phyloP scores from a whole-genome alignment of 2,329 filamentous ascomycete species.

The Hypoxylon rubiginosum region DNA sequence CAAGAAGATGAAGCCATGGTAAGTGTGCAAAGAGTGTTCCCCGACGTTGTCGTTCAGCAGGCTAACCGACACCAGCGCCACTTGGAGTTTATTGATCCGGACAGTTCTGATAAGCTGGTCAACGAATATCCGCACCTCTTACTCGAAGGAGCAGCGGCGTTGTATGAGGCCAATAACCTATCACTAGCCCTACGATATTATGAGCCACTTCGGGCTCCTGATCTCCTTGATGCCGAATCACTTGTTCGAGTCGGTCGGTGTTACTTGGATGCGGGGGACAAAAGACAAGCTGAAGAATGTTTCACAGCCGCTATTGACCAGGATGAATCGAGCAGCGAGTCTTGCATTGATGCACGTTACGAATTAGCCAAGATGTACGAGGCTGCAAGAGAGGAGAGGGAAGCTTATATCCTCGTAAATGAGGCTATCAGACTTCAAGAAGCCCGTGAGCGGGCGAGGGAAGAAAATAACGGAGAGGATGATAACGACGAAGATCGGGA shows the following conservation, averaged over 20 bases:
- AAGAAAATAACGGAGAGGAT: constrained; percentile 46
- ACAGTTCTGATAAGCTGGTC: constrained; percentile 64
- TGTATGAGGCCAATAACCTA: constrained; percentile 56
- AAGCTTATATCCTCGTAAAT: constrained; percentile 81
- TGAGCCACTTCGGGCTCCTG: constrained; percentile 63
- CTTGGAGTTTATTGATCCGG: constrained; percentile 77
- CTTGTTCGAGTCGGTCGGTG: constrained; percentile 74
- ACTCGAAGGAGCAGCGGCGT: constrained; percentile 70
- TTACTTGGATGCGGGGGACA: constrained; percentile 73
- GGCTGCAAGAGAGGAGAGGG: constrained; percentile 76
- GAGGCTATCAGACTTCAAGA: constrained; percentile 78
- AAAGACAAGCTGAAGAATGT: constrained; percentile 79
- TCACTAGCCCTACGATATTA: constrained; percentile 68
- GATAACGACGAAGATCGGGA: constrained; percentile 50
- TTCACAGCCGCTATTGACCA: constrained; percentile 81
- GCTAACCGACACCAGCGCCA: constrained; percentile 66
- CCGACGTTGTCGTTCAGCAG: constrained; percentile 24
- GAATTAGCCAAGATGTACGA: constrained; percentile 90
- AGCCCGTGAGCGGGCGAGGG: constrained; percentile 55
- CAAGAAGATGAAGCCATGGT: constrained; percentile 80
- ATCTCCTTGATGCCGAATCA: constrained; percentile 65
- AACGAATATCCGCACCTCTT: constrained; percentile 83
- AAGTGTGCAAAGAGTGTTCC: constrained; percentile 53
- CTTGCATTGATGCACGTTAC: constrained; percentile 77
- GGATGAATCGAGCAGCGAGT: constrained; percentile 71